Conservation (phyloP, 805 yeast species). For the Schwanniomyces polymorphus region DNA sequence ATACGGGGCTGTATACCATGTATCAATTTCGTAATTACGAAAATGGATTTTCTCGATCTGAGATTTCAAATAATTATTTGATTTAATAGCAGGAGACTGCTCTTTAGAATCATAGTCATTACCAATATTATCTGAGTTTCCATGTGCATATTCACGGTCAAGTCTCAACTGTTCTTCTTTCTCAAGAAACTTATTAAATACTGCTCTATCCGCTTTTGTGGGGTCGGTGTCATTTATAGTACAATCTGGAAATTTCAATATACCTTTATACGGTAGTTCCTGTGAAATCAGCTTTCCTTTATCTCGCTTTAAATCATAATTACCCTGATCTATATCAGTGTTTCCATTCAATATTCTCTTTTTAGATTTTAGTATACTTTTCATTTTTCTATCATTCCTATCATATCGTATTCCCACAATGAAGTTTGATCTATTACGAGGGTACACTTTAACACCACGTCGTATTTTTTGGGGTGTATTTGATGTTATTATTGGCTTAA, state of each 20-base stretch:
- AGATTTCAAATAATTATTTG: conserved; percentile 12
- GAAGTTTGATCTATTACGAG: background rate
- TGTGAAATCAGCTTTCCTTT: conserved; percentile 18
- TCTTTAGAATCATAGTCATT: conserved; percentile 2
- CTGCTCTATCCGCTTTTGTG: conserved; percentile 44
- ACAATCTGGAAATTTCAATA: conserved; percentile 57
- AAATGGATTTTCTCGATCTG: conserved; percentile 67
- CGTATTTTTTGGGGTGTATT: background rate
- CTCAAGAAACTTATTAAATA: conserved; percentile 43
- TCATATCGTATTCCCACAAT: conserved; percentile 6
- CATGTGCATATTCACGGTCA: background rate
- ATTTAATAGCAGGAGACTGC: conserved; percentile 5
- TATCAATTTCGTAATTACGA: conserved; percentile 71
- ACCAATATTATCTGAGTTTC: conserved; percentile 18
- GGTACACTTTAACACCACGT: conserved; percentile 1
- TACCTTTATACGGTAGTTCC: conserved; percentile 69
- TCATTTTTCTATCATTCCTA: background rate
- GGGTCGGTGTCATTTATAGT: conserved; percentile 66
- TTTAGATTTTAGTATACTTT: background rate
- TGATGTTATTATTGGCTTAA: conserved; percentile 1
- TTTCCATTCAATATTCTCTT: background rate
- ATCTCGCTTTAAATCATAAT: background rate
- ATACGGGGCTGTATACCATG: conserved; percentile 93
- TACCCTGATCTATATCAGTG: background rate
- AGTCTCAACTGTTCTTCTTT: conserved; percentile 39